Conservation (phyloP, 1,284 basidiomycete genomes). For the Lentinula novae-zelandiae region DNA sequence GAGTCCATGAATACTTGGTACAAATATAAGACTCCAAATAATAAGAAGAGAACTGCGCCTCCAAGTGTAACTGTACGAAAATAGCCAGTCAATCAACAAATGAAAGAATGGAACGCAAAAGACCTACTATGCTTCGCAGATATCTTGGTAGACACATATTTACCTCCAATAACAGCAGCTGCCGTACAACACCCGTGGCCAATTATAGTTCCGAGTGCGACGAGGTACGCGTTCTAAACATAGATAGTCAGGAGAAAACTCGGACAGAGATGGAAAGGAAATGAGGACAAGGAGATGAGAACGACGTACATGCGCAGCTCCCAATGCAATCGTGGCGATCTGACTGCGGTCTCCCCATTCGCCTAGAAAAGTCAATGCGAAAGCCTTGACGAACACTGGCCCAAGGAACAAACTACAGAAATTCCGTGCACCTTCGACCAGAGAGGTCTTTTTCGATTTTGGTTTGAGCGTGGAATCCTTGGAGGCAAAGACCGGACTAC, state of each 20-base stretch:
- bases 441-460: conserved; percentile 18
- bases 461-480: conserved; percentile 5
- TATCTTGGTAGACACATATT: conserved; percentile 90
- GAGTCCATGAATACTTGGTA: conserved; percentile 54
- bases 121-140: conserved; percentile 91
- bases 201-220: conserved; percentile 86
- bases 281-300: conserved; percentile 9
- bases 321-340: conserved; percentile 95
- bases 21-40: conserved; percentile 78
- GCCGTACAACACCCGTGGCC: conserved; percentile 90
- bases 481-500: conserved; percentile 3
- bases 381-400: conserved; percentile 95
- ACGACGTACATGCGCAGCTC: conserved; percentile 81
- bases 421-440: conserved; percentile 76
- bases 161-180: conserved; percentile 86
- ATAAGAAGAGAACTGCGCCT: conserved; percentile 78
- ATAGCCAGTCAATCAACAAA: neutral
- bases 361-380: conserved; percentile 92
- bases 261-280: neutral
- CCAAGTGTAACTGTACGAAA: conserved; percentile 73
- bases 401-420: conserved; percentile 82
- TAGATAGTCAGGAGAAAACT: neutral
- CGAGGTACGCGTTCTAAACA: conserved; percentile 64
- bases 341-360: conserved; percentile 99
- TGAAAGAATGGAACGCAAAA: conserved; percentile 8